These are phyloP conservation scores for Evansstolkia leycettana DNA, from an alignment of 495 filamentous ascomycete genomes.

Conservation along the genomic window DNA sequence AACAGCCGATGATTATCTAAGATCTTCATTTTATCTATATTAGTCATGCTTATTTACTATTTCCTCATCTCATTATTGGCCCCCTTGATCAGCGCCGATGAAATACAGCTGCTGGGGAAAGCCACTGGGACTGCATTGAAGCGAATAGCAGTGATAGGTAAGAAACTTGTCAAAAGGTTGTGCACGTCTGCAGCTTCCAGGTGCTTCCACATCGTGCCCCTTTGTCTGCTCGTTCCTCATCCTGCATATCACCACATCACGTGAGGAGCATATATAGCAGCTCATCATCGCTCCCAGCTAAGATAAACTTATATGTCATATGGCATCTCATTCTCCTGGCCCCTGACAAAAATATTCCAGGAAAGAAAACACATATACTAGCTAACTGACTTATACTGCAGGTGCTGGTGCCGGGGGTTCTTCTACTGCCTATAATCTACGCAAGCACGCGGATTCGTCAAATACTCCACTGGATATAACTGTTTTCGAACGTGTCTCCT, in stretches of 20 bases:
- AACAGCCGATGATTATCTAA: no score
- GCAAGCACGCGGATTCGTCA: constrained; percentile 47
- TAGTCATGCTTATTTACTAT: constrained; percentile 1
- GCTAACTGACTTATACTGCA: constrained; percentile 18
- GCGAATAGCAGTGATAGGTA: constrained; percentile 38
- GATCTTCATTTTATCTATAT: not conserved
- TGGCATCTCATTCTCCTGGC: no score
- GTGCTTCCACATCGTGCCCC: no score
- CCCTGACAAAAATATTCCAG: no score
- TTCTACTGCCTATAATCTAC: constrained; percentile 74
- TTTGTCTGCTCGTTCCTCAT: no score
- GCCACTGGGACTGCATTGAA: constrained; percentile 14
- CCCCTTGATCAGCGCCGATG: constrained; percentile 11
- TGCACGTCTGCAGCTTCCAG: no score
- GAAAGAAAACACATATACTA: no score
- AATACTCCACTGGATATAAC: constrained; percentile 60
- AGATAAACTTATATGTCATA: no score
- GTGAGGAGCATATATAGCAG: no score
- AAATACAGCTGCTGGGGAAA: constrained; percentile 14
- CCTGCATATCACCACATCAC: no score
- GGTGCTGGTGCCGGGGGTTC: constrained; percentile 86
- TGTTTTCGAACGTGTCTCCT: constrained; percentile 69
- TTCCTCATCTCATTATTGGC: constrained; percentile 6
- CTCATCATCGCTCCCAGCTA: no score
- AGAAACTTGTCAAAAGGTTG: not conserved